Evolutionary conservation across 495 filamentous ascomycete species (phyloP).

Genomic region (Achaetomiella virescens): DNA sequence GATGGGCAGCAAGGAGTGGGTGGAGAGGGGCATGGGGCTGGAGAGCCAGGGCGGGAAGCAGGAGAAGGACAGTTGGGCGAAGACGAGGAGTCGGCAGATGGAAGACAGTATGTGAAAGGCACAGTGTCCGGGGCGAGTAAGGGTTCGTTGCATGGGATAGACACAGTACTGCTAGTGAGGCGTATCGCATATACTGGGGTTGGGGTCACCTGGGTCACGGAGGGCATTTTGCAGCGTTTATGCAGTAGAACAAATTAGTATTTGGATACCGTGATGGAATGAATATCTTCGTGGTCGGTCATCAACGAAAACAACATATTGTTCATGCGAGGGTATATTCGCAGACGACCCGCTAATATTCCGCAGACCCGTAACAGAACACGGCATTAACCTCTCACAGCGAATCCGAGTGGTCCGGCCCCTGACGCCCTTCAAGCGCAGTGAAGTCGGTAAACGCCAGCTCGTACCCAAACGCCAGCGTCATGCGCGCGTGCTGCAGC

Average conservation of each 20-base stretch:
- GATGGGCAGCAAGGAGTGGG: conserved; percentile 94
- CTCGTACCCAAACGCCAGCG: conserved; percentile 84
- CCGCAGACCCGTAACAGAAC: too few relatives aligned
- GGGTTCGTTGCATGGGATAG: neutral
- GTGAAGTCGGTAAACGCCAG: conserved; percentile 61
- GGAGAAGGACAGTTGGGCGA: conserved; percentile 60
- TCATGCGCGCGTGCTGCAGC: conserved; percentile 93
- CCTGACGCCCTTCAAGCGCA: conserved; percentile 20
- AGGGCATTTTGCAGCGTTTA: conserved; percentile 6
- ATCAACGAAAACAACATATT: too few relatives aligned
- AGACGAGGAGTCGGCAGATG: conserved; percentile 59
- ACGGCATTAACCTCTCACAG: conserved; percentile 5
- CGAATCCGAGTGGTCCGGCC: neutral
- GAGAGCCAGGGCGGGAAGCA: conserved; percentile 51
- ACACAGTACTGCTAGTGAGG: neutral
- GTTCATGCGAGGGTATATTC: neutral
- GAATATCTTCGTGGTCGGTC: too few relatives aligned
- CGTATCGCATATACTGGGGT: conserved; percentile 1
- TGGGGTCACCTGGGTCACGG: neutral
- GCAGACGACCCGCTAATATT: neutral
- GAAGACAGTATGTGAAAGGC: conserved; percentile 63
- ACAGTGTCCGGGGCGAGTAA: neutral
- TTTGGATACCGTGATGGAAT: neutral
- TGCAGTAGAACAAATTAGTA: neutral
- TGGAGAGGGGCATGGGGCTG: conserved; percentile 75